Evolutionary conservation across 2,329 filamentous ascomycete species (phyloP).

Genomic region (Pyricularia sp.): DNA sequence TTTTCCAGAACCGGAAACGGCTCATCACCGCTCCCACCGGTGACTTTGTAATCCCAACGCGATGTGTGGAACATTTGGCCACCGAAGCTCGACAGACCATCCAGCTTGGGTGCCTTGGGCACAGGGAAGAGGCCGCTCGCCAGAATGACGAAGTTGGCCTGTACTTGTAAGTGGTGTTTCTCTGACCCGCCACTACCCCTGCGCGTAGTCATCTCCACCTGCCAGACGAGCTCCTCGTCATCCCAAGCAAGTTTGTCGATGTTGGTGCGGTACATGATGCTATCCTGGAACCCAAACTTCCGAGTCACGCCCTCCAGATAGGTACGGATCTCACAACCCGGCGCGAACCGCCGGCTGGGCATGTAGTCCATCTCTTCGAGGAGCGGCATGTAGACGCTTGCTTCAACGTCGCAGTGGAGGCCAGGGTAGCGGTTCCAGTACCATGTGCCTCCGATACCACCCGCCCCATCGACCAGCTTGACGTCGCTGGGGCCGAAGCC

Average conservation of each 20-base stretch:
- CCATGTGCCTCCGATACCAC: not conserved
- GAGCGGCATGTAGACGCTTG: conserved; percentile 42
- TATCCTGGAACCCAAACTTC: conserved; percentile 14
- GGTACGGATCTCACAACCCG: conserved; percentile 22
- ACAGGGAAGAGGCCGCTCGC: conserved; percentile 25
- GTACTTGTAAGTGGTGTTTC: conserved; percentile 18
- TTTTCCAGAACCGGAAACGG: conserved; percentile 23
- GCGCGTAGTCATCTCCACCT: conserved; percentile 10
- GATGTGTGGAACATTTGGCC: conserved; percentile 32
- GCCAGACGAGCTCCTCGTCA: conserved; percentile 16
- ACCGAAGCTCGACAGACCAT: conserved; percentile 25
- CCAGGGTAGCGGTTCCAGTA: conserved; percentile 2
- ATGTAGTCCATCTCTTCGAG: not conserved
- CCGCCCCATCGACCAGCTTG: not conserved
- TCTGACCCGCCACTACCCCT: conserved; percentile 14
- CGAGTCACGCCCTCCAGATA: conserved; percentile 31
- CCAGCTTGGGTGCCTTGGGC: conserved; percentile 10
- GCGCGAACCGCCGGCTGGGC: not conserved
- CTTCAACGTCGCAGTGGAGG: conserved; percentile 30
- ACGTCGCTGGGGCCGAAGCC: not conserved
- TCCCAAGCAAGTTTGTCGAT: conserved; percentile 26
- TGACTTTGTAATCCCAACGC: conserved; percentile 28
- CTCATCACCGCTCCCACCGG: conserved; percentile 23
- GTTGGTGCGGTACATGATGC: conserved; percentile 30
- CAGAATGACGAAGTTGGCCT: conserved; percentile 24